phyloP scores from a whole-genome alignment of 2,329 filamentous ascomycete species.

The Aspergillus sp. region DNA sequence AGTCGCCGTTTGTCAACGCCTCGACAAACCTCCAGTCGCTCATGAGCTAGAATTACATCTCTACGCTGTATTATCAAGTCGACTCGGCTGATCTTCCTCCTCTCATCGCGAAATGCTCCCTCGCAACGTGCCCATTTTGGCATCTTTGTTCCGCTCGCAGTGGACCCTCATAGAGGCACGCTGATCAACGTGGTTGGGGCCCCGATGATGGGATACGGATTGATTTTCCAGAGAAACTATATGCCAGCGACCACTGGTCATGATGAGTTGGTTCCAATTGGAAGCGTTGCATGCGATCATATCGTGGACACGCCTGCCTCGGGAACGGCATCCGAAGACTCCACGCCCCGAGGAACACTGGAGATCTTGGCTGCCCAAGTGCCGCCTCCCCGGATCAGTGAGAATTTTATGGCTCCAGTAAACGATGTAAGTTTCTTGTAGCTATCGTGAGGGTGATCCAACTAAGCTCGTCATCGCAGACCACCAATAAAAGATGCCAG shows the following conservation, averaged over 20 bases:
- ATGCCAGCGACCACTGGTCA: constrained; percentile 10
- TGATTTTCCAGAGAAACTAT: constrained; percentile 33
- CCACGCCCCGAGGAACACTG: constrained; percentile 22
- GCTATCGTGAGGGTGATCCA: not conserved
- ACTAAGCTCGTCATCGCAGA: constrained; percentile 13
- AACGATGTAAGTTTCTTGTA: constrained; percentile 27
- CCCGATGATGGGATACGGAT: constrained; percentile 31
- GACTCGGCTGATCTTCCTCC: constrained; percentile 22
- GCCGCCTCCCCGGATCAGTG: constrained; percentile 28
- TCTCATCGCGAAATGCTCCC: constrained; percentile 22
- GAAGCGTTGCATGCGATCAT: constrained; percentile 20
- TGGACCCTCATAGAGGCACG: constrained; percentile 20
- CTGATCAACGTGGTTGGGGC: constrained; percentile 33
- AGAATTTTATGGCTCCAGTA: constrained; percentile 36
- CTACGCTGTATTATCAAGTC: constrained; percentile 13
- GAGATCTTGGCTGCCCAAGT: constrained; percentile 29
- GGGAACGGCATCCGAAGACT: constrained; percentile 13
- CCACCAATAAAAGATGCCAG: constrained; percentile 33
- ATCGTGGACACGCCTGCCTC: constrained; percentile 18
- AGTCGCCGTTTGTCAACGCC: too few relatives aligned
- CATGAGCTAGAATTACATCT: too few relatives aligned
- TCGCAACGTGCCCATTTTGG: constrained; percentile 31
- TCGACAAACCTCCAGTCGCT: too few relatives aligned
- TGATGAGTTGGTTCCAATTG: constrained; percentile 19
- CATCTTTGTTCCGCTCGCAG: constrained; percentile 27